Evolutionary conservation across 768 basidiomycete genomes (phyloP).

Genomic region (Serendipita sp.): DNA sequence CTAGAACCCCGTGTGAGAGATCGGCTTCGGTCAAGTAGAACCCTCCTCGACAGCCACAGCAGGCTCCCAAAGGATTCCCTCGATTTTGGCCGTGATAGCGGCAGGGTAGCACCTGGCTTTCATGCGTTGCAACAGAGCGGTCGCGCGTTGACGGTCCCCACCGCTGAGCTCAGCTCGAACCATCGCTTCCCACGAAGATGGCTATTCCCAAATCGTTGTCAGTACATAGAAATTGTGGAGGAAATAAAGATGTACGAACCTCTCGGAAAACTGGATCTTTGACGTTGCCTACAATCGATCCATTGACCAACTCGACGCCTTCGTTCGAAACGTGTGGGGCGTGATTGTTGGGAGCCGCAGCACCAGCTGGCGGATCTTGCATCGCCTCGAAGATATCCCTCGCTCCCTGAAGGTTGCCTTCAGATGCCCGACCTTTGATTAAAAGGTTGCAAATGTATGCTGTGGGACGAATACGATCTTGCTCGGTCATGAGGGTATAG

Average conservation of each 20-base stretch:
- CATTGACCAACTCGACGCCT: constrained; percentile 20
- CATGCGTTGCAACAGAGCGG: constrained; percentile 52
- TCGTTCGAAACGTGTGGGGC: constrained; percentile 38
- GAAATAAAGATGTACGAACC: constrained; percentile 27
- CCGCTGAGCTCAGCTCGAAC: constrained; percentile 75
- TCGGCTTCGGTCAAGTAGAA: too few relatives aligned
- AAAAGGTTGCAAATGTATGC: constrained; percentile 77
- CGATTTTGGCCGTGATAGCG: constrained; percentile 1
- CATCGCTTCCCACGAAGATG: constrained; percentile 93
- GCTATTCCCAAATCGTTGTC: constrained; percentile 26
- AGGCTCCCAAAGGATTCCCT: constrained; percentile 2
- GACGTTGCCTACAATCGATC: constrained; percentile 21
- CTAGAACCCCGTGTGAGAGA: too few relatives aligned
- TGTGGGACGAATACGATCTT: constrained; percentile 24
- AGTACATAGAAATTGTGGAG: background rate
- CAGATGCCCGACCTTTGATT: constrained; percentile 57
- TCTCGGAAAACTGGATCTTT: constrained; percentile 68
- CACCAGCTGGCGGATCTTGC: constrained; percentile 62
- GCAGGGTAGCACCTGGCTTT: constrained; percentile 24
- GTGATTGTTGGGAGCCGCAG: constrained; percentile 84
- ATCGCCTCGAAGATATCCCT: constrained; percentile 67
- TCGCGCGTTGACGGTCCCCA: constrained; percentile 55
- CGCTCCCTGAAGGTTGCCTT: constrained; percentile 54
- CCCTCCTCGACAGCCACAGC: background rate
- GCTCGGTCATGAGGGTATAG: constrained; percentile 36